These are phyloP conservation scores for Pseudomonodictys pantanalensis DNA, from an alignment of 495 filamentous ascomycete species.

Conservation along the genomic window DNA sequence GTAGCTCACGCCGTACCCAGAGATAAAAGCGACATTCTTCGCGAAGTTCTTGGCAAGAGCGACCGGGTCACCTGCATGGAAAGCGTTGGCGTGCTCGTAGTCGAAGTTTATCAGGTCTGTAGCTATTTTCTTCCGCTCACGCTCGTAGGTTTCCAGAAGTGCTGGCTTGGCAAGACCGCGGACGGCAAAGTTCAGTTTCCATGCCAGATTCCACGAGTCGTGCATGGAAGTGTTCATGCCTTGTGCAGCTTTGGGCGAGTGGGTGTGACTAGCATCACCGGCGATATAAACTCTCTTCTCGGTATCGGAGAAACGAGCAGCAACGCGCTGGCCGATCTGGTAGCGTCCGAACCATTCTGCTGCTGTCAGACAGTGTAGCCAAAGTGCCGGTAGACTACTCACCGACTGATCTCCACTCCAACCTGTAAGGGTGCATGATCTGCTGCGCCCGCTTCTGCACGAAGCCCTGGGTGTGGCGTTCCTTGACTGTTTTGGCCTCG, in stretches of 20 bases:
- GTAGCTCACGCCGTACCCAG: conserved; percentile 60
- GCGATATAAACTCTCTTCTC: conserved; percentile 34
- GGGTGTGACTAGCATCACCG: conserved; percentile 35
- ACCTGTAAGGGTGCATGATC: conserved; percentile 63
- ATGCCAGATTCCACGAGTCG: conserved; percentile 37
- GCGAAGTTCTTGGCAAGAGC: conserved; percentile 33
- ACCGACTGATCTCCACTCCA: conserved; percentile 64
- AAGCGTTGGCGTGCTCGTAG: conserved; percentile 34
- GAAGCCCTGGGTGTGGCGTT: conserved; percentile 63
- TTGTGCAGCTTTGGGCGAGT: conserved; percentile 36
- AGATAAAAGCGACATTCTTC: conserved; percentile 33
- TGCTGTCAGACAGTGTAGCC: not conserved
- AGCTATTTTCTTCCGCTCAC: conserved; percentile 34
- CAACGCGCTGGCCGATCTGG: conserved; percentile 45
- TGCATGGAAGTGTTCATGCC: conserved; percentile 39
- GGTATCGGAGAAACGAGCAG: conserved; percentile 23
- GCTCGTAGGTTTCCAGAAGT: conserved; percentile 34
- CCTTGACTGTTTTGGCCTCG: conserved; percentile 58
- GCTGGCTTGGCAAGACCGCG: conserved; percentile 31
- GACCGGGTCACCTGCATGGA: conserved; percentile 29
- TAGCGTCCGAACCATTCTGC: conserved; percentile 66
- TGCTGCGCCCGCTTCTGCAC: conserved; percentile 64
- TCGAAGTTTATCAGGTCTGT: conserved; percentile 36
- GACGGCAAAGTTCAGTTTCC: conserved; percentile 35
- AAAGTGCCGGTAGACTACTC: not conserved